phyloP scores from a whole-genome alignment of 164 flowering plant genomes.

The Liquidambar formosana region DNA sequence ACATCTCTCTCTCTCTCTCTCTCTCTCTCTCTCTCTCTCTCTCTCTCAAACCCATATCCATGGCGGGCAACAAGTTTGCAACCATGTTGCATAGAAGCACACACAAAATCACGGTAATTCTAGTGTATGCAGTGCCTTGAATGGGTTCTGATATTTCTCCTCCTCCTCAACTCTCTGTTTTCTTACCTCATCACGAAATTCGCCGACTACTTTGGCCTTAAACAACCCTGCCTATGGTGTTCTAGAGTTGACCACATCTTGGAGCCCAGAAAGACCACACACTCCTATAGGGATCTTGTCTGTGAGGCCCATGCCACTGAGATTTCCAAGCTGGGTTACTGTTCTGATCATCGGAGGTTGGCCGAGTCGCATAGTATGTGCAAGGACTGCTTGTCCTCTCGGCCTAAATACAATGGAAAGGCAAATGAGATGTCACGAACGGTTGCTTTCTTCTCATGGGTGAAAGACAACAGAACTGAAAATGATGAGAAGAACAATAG shows the following conservation, averaged over 20 bases:
- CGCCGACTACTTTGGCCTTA: constrained; percentile 75
- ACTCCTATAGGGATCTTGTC: constrained; percentile 51
- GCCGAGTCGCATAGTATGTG: constrained; percentile 62
- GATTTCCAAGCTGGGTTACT: constrained; percentile 72
- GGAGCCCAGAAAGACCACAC: constrained; percentile 30
- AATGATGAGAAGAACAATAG: constrained; percentile 33
- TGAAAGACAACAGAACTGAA: constrained; percentile 34
- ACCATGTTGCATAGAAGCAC: constrained; percentile 69
- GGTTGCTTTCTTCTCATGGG: constrained; percentile 42
- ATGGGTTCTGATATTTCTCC: constrained; percentile 75
- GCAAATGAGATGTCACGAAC: constrained; percentile 21
- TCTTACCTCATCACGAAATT: constrained; percentile 72
- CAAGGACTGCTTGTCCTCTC: constrained; percentile 75
- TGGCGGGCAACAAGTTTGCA: constrained; percentile 86
- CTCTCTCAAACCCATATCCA: constrained; percentile 27
- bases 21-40: constrained; percentile 13
- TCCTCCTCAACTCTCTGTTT: constrained; percentile 78
- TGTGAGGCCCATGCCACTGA: constrained; percentile 78
- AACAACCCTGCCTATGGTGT: constrained; percentile 83
- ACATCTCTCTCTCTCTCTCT: constrained; percentile 12
- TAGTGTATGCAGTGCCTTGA: constrained; percentile 78
- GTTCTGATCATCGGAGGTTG: constrained; percentile 58
- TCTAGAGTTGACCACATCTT: constrained; percentile 66
- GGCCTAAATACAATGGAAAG: neutral
- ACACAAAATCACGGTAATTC: constrained; percentile 58